A percentile compares a stretch with the other conserved stretches of the same genome.
phyloP scores from a whole-genome alignment of 2,329 filamentous ascomycete genomes.

The Gaeumannomyces sp. region DNA sequence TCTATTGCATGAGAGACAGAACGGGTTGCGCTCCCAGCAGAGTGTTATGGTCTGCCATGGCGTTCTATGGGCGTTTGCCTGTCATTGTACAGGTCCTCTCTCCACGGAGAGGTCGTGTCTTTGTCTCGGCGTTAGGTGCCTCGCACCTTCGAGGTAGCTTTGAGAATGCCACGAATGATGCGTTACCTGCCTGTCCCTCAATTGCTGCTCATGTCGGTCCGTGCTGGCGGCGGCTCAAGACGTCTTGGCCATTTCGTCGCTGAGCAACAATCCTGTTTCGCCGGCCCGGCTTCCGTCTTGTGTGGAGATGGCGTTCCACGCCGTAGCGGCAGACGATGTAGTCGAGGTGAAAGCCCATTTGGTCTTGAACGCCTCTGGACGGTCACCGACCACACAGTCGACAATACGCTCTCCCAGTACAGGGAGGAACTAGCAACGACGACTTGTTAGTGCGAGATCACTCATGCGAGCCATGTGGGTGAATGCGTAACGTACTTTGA shows the following conservation, averaged over 20 bases:
- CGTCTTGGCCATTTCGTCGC: conserved; percentile 30
- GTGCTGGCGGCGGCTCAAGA: no score
- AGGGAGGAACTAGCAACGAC: conserved; percentile 46
- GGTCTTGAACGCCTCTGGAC: conserved; percentile 42
- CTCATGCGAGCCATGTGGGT: neutral
- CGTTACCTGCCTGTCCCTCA: neutral
- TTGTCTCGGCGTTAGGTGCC: neutral
- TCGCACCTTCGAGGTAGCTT: neutral
- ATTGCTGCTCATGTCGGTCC: no score
- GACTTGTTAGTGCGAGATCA: neutral
- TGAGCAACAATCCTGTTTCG: conserved; percentile 37
- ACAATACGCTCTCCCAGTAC: conserved; percentile 57
- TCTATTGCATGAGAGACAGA: neutral
- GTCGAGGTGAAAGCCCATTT: conserved; percentile 57
- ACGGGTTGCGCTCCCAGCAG: neutral
- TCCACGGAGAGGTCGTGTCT: neutral
- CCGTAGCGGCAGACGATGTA: conserved; percentile 32
- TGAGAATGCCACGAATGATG: neutral
- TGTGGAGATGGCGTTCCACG: conserved; percentile 36
- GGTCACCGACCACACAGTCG: conserved; percentile 44
- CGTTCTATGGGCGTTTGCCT: neutral
- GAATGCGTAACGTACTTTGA: conserved; percentile 36
- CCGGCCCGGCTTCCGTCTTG: conserved; percentile 50
- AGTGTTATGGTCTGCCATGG: neutral
- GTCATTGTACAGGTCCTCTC: neutral